Evolutionary conservation across 75 land plant genomes (phyloP), one percentile per base, ranked within the genome.

Genomic region (Pinus albicaulis): DNA sequence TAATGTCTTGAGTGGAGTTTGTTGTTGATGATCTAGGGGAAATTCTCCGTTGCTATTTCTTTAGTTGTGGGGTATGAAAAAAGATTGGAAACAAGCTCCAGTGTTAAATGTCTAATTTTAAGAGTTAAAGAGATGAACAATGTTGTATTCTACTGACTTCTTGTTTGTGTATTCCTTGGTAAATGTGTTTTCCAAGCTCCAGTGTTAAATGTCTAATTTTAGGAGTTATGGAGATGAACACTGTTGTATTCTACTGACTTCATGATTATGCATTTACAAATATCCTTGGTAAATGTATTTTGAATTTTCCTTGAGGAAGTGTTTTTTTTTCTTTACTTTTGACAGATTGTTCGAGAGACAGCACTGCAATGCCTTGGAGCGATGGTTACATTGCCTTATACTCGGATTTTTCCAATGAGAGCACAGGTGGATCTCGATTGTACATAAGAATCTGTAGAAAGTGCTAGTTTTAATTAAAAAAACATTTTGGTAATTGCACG

Each of bases 361-460:
- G 80, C 99, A 72, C 83, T 94, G 4, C 95, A 90, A 70, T 96
- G 95, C 82, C 90, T 96, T 74, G 84, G 80, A 69, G 98, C 99
- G 16, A 74, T 90, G 76, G 81, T 89, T 56, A 86, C 78, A 24
- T 80, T 96, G 16, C 90, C 98, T 71, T 84, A 88, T 74, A 55
- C 89, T 52, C 83, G 83, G 56, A 89, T 92, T 13, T 96, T 89
- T 74, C 98, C 99, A 22, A 72, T 89, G 80, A 87, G 87, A 69
- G 38, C 59, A 56, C 80, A 92, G 98, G 99, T 96, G 36, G 7
- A 76, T 77, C 36, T 26, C 19, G 1, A 11, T 72, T 74, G 11
- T n/a, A 41, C 23, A 10, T 22, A 31, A 53, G 10, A 12, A 63
- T 41, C 25, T 76, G 8, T 61, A 63, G 17, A 38, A 56, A 52